Evolutionary conservation across 164 flowering plant species (phyloP).

Genomic region (Berberis vulgaris): DNA sequence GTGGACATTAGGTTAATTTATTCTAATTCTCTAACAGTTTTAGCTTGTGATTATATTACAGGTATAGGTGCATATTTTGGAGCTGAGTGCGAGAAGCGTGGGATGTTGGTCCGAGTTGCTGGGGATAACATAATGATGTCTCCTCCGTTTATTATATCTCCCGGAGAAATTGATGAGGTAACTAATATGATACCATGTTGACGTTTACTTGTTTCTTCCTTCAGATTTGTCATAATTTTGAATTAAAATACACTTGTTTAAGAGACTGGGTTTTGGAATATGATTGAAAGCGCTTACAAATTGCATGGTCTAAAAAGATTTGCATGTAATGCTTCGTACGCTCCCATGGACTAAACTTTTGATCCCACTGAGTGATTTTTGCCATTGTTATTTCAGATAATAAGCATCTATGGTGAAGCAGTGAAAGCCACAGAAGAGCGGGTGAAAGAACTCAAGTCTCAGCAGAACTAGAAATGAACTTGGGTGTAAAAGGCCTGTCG

Average conservation of each 20-base stretch:
- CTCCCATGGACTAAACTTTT: background rate
- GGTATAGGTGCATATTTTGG: slow-evolving; percentile 87
- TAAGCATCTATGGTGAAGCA: slow-evolving; percentile 74
- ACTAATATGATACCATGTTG: background rate
- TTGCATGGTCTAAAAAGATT: background rate
- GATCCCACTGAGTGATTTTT: background rate
- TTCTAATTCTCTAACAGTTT: too few species aligned
- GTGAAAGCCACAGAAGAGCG: slow-evolving; percentile 72
- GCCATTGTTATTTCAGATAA: slow-evolving; percentile 41
- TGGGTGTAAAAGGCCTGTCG: background rate
- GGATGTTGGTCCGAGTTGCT: slow-evolving; percentile 86
- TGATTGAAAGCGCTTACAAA: background rate
- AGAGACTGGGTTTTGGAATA: background rate
- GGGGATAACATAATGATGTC: slow-evolving; percentile 93
- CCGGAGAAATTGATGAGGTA: slow-evolving; percentile 76
- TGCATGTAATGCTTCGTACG: background rate
- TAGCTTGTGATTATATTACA: slow-evolving; percentile 13
- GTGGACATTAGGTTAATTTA: too few species aligned
- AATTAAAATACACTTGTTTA: too few species aligned
- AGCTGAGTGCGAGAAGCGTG: slow-evolving; percentile 76
- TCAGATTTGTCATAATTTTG: too few species aligned
- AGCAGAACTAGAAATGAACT: slow-evolving; percentile 23
- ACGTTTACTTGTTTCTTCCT: background rate
- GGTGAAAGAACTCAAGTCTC: slow-evolving; percentile 70
- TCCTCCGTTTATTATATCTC: slow-evolving; percentile 76